phyloP scores from a whole-genome alignment of 179 eudicot species.

The Spinacia oleracea region DNA sequence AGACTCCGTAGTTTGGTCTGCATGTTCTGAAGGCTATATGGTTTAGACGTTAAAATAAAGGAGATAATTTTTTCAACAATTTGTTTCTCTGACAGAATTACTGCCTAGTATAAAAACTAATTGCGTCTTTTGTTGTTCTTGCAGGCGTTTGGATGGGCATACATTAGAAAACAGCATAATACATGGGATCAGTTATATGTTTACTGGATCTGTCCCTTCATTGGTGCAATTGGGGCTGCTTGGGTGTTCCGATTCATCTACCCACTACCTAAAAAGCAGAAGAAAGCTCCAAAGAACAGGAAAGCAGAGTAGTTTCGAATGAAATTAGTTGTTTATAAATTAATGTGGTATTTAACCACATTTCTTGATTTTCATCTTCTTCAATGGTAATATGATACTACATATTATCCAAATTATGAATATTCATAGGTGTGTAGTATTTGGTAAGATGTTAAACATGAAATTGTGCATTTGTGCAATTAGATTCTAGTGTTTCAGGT shows the following conservation, averaged over 20 bases:
- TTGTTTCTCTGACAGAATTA: neutral
- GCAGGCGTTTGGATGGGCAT: constrained; percentile 98
- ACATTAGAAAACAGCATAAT: constrained; percentile 64
- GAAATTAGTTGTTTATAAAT: constrained; percentile 14
- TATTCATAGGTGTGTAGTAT: constrained; percentile 3
- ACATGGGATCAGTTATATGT: constrained; percentile 92
- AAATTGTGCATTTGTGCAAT: neutral
- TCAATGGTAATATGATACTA: neutral
- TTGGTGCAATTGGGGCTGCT: constrained; percentile 78
- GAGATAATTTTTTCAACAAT: too few species aligned
- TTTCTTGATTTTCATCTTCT: neutral
- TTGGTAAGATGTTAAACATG: neutral
- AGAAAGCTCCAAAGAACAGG: constrained; percentile 41
- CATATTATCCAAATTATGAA: neutral
- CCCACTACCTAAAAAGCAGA: constrained; percentile 60
- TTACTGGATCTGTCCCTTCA: constrained; percentile 86
- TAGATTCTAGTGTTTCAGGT: neutral
- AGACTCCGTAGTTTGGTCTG: neutral
- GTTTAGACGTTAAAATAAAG: neutral
- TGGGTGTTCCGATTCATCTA: constrained; percentile 60
- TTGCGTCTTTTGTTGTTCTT: constrained; percentile 12
- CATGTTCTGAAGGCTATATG: neutral
- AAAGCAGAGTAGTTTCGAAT: constrained; percentile 22
- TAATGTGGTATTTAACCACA: neutral
- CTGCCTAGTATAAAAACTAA: neutral